A percentile compares a stretch with the other conserved stretches of the same genome.
These are phyloP conservation scores for Trametes meyenii DNA, from an alignment of 768 basidiomycete genomes.

Conservation along the genomic window DNA sequence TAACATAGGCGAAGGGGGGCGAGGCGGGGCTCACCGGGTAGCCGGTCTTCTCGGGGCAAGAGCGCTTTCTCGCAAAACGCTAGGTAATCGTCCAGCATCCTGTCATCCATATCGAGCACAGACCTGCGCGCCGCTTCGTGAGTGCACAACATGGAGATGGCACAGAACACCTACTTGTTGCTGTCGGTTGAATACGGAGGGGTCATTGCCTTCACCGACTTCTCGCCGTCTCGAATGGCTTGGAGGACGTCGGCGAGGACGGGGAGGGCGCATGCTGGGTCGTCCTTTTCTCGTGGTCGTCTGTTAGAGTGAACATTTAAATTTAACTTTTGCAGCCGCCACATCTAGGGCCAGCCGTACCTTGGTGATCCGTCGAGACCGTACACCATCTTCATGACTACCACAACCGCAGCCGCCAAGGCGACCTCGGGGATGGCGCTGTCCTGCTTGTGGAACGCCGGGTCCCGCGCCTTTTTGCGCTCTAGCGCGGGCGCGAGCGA, in stretches of 20 bases:
- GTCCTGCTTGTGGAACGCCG: constrained; percentile 56
- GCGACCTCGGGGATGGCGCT: constrained; percentile 70
- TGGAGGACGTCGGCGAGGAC: constrained; percentile 50
- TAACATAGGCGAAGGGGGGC: background rate
- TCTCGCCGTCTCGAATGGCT: too few species aligned
- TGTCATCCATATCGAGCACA: constrained; percentile 52
- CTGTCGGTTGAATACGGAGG: constrained; percentile 47
- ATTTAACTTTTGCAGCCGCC: background rate
- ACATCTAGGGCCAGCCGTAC: constrained; percentile 37
- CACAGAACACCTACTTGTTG: constrained; percentile 45
- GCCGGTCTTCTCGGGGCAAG: constrained; percentile 25
- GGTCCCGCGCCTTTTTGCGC: constrained; percentile 42
- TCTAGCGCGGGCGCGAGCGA: constrained; percentile 49
- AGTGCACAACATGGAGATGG: background rate
- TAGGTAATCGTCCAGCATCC: constrained; percentile 64
- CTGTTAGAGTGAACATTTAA: constrained; percentile 34
- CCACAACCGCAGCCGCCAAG: constrained; percentile 58
- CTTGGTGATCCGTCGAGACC: constrained; percentile 73
- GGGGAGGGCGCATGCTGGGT: constrained; percentile 66
- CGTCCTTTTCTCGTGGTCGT: constrained; percentile 46
- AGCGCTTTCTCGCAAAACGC: constrained; percentile 64
- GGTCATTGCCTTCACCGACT: too few species aligned
- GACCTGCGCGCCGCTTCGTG: constrained; percentile 42
- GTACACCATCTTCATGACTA: constrained; percentile 84
- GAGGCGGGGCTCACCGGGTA: constrained; percentile 12